These are phyloP conservation scores for Talaromyces stipitatus DNA, from an alignment of 495 filamentous ascomycete genomes.

Conservation along the genomic window DNA sequence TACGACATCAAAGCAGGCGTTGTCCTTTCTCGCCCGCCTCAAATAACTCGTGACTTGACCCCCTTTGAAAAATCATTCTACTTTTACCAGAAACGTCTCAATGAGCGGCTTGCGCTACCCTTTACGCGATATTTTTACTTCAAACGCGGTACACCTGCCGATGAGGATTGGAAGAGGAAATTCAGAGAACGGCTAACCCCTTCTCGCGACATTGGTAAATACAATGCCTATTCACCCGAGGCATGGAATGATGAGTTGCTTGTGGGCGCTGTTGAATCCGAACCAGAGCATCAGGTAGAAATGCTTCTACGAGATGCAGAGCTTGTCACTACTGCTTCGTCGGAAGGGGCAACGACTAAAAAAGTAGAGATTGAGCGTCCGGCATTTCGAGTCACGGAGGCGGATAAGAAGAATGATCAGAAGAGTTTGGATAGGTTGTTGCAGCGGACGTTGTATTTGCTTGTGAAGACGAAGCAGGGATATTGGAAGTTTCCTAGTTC, in stretches of 20 bases:
- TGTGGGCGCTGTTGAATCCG: constrained; percentile 55
- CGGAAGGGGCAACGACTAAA: constrained; percentile 52
- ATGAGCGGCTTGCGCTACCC: constrained; percentile 83
- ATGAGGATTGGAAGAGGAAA: constrained; percentile 88
- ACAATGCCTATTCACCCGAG: constrained; percentile 68
- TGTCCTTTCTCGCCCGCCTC: constrained; percentile 80
- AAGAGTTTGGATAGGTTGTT: constrained; percentile 70
- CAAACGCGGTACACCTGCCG: constrained; percentile 78
- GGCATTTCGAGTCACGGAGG: constrained; percentile 62
- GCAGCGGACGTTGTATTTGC: constrained; percentile 74
- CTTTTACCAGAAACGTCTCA: constrained; percentile 94
- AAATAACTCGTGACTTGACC: constrained; percentile 74
- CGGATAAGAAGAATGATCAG: constrained; percentile 66
- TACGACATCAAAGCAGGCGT: constrained; percentile 71
- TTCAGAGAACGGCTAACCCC: constrained; percentile 63
- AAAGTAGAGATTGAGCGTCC: constrained; percentile 66
- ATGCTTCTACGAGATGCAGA: constrained; percentile 72
- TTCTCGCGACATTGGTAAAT: constrained; percentile 77
- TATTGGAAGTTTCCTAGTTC: constrained; percentile 75
- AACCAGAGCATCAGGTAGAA: constrained; percentile 53
- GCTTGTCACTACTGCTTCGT: constrained; percentile 53
- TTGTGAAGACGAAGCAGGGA: constrained; percentile 61
- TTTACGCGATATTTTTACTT: constrained; percentile 94
- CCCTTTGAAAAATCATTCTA: constrained; percentile 88
- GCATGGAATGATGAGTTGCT: constrained; percentile 92